Conservation (phyloP, 2,329 filamentous ascomycete genomes). For the Dryadomyces sulphureus region DNA sequence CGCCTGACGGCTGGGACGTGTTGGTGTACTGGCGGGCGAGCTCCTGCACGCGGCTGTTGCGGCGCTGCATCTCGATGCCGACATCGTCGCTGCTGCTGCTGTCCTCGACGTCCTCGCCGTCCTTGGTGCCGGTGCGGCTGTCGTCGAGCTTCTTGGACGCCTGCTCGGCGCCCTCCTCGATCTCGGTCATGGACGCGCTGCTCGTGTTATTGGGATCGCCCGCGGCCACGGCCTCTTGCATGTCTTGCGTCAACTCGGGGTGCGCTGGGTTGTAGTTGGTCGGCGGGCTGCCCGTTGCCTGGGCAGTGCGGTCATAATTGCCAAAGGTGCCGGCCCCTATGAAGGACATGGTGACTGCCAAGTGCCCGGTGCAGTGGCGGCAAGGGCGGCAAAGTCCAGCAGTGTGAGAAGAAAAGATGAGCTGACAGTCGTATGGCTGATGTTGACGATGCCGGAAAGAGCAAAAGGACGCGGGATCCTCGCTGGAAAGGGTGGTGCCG, state of each 20-base stretch:
- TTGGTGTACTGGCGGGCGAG: slow-evolving; percentile 40
- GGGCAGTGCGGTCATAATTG: slow-evolving; percentile 34
- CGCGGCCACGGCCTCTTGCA: slow-evolving; percentile 14
- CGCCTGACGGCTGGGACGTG: slow-evolving; percentile 22
- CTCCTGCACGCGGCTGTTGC: slow-evolving; percentile 37
- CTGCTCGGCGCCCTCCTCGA: slow-evolving; percentile 9
- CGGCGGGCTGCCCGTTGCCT: slow-evolving; percentile 23
- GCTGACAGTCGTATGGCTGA: not conserved
- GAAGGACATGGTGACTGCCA: slow-evolving; percentile 23
- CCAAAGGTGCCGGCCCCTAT: slow-evolving; percentile 24
- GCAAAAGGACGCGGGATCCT: not conserved
- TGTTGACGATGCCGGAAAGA: not conserved
- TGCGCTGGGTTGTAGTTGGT: slow-evolving; percentile 12
- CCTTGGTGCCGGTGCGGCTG: slow-evolving; percentile 13
- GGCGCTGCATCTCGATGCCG: slow-evolving; percentile 36
- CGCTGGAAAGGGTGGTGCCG: not conserved
- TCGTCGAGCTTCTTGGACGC: slow-evolving; percentile 9
- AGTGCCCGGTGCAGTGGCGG: too few species aligned
- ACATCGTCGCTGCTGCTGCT: slow-evolving; percentile 23
- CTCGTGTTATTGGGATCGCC: slow-evolving; percentile 17
- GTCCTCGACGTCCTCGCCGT: slow-evolving; percentile 17
- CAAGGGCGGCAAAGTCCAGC: too few species aligned
- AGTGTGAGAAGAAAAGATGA: not conserved
- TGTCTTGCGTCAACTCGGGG: too few species aligned
- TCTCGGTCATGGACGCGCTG: slow-evolving; percentile 22